A percentile compares a stretch with the other conserved stretches of the same genome.
These are phyloP conservation scores for Malus hybrid DNA, from an alignment of 331 rosid genomes.

Conservation along the genomic window DNA sequence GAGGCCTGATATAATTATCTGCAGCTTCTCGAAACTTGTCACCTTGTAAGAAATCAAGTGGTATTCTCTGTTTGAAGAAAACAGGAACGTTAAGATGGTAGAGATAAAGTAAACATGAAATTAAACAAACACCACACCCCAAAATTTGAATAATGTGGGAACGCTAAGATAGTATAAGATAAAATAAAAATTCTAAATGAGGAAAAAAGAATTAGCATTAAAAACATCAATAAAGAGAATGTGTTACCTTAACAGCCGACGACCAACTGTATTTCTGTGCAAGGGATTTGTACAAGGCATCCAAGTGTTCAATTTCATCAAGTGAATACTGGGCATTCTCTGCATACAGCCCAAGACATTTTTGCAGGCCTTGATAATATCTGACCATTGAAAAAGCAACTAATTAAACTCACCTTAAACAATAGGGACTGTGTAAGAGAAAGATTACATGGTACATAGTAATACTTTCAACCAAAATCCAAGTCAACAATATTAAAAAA, in stretches of 20 bases:
- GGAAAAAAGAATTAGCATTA: not conserved
- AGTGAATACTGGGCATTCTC: conserved; percentile 56
- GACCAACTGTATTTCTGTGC: conserved; percentile 78
- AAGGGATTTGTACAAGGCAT: conserved; percentile 64
- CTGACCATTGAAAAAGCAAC: conserved; percentile 37
- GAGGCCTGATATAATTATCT: conserved; percentile 81
- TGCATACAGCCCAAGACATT: conserved; percentile 69
- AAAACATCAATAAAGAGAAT: not conserved
- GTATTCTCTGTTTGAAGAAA: conserved; percentile 66
- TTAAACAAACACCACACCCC: not conserved
- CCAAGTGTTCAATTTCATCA: conserved; percentile 64
- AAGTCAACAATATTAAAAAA: not conserved
- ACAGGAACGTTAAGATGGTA: not conserved
- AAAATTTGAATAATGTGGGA: not conserved
- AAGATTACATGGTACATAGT: not conserved
- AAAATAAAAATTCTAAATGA: not conserved
- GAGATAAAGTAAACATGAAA: not conserved
- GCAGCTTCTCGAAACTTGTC: conserved; percentile 79
- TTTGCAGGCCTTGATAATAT: conserved; percentile 91
- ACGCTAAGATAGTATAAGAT: not conserved
- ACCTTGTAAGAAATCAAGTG: conserved; percentile 92
- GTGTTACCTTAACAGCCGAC: conserved; percentile 82
- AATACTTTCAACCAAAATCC: not conserved
- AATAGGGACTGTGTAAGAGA: not conserved
- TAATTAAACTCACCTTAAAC: conserved; percentile 6